phyloP scores from a whole-genome alignment of 2,329 filamentous ascomycete genomes.

The Cordyceps tenuipes region DNA sequence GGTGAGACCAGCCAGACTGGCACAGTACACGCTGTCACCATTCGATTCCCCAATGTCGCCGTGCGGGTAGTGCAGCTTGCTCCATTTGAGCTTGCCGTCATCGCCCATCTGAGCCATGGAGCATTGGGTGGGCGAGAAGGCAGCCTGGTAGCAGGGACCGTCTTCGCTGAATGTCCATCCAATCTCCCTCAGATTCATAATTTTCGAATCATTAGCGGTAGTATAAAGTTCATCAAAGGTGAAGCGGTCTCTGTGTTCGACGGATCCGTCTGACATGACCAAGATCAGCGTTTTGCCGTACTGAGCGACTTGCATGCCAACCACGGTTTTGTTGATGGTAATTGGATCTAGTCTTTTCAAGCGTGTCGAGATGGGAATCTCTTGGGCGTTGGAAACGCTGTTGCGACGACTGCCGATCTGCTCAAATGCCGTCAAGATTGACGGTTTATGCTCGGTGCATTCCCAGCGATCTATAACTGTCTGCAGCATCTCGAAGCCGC shows the following conservation, averaged over 20 bases:
- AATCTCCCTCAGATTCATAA: conserved; percentile 65
- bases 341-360: conserved; percentile 62
- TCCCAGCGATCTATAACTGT: conserved; percentile 82
- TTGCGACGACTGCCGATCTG: conserved; percentile 59
- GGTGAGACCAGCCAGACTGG: conserved; percentile 54
- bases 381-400: conserved; percentile 27
- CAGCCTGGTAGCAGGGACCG: conserved; percentile 54
- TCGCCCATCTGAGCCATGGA: conserved; percentile 51
- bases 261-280: conserved; percentile 68
- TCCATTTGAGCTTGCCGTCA: conserved; percentile 52
- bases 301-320: conserved; percentile 60
- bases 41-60: conserved; percentile 40
- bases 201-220: conserved; percentile 53
- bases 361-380: conserved; percentile 25
- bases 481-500: conserved; percentile 55
- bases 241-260: conserved; percentile 70
- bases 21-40: conserved; percentile 47
- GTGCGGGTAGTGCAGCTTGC: conserved; percentile 40
- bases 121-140: conserved; percentile 51
- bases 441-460: conserved; percentile 57
- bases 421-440: conserved; percentile 67
- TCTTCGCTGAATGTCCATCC: conserved; percentile 66
- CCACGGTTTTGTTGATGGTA: conserved; percentile 59
- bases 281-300: conserved; percentile 66
- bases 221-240: conserved; percentile 62